phyloP scores from a whole-genome alignment of 768 basidiomycete genomes.

The Pleurotus sapidus region DNA sequence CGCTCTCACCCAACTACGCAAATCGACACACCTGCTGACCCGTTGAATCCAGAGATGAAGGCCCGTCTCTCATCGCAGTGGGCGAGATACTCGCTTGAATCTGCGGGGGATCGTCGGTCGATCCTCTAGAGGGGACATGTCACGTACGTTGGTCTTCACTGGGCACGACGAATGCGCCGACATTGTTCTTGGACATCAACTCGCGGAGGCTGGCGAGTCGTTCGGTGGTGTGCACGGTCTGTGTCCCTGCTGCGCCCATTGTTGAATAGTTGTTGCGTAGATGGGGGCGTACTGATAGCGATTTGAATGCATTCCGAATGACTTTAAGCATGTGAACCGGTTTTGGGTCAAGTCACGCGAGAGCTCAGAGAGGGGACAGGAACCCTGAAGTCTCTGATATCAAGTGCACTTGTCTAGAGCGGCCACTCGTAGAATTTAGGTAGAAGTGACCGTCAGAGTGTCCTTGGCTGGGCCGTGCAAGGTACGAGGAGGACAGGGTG shows the following conservation, averaged over 20 bases:
- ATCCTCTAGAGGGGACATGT: neutral
- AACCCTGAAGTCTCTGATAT: no score
- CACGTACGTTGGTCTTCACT: slow-evolving; percentile 90
- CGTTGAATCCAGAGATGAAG: slow-evolving; percentile 92
- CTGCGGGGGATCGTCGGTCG: slow-evolving; percentile 31
- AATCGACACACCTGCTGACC: slow-evolving; percentile 77
- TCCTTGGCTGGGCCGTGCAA: no score
- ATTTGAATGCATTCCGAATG: slow-evolving; percentile 5
- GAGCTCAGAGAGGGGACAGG: no score
- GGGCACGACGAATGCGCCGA: slow-evolving; percentile 80
- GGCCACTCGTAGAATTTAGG: no score
- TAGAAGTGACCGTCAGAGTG: no score
- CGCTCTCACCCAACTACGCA: no score
- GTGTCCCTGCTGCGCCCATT: slow-evolving; percentile 36
- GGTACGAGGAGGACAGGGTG: no score
- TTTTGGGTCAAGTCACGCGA: neutral
- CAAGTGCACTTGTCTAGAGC: no score
- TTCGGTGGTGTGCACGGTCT: slow-evolving; percentile 59
- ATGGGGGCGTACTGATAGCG: slow-evolving; percentile 1
- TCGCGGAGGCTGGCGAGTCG: slow-evolving; percentile 63
- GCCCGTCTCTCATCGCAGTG: slow-evolving; percentile 80
- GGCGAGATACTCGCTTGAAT: slow-evolving; percentile 88
- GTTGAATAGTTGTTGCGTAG: slow-evolving; percentile 3
- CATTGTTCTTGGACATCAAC: slow-evolving; percentile 55
- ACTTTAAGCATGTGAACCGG: slow-evolving; percentile 4